phyloP scores from a whole-genome alignment of 2,329 filamentous ascomycete species.

The Paraphoma sp. region DNA sequence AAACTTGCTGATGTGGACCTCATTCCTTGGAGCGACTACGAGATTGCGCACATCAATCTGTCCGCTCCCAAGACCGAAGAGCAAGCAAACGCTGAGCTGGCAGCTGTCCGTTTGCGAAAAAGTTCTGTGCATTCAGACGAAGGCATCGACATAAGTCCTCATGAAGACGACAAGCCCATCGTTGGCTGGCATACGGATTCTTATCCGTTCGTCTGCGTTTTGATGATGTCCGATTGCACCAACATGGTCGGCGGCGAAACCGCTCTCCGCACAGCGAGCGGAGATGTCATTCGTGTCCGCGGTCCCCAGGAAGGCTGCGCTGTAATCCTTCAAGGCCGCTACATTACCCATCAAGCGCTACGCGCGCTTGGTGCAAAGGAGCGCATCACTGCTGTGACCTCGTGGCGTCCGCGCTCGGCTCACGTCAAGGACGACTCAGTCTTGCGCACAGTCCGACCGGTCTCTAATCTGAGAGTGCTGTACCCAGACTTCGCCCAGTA shows the following conservation, averaged over 20 bases:
- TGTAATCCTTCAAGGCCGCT: conserved; percentile 71
- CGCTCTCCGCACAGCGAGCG: conserved; percentile 61
- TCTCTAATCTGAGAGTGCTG: conserved; percentile 64
- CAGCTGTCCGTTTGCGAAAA: conserved; percentile 48
- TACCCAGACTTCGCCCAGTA: conserved; percentile 70
- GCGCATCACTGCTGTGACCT: conserved; percentile 71
- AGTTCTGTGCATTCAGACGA: conserved; percentile 49
- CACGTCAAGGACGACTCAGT: conserved; percentile 65
- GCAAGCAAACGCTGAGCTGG: conserved; percentile 53
- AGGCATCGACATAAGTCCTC: conserved; percentile 51
- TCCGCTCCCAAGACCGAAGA: conserved; percentile 56
- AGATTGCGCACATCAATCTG: conserved; percentile 66
- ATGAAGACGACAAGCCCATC: conserved; percentile 60
- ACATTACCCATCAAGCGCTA: conserved; percentile 70
- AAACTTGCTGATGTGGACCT: conserved; percentile 65
- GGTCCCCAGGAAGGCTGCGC: conserved; percentile 68
- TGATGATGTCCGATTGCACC: conserved; percentile 69
- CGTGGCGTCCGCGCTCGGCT: conserved; percentile 66
- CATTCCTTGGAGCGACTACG: conserved; percentile 63
- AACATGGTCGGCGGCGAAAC: conserved; percentile 71
- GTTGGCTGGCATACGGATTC: conserved; percentile 71
- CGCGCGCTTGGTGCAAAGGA: conserved; percentile 65
- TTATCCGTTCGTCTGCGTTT: conserved; percentile 74
- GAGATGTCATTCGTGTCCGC: conserved; percentile 64
- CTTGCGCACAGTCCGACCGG: conserved; percentile 64